Conservation (phyloP, 345 rosid species). For the Crucihimalaya himalaica region DNA sequence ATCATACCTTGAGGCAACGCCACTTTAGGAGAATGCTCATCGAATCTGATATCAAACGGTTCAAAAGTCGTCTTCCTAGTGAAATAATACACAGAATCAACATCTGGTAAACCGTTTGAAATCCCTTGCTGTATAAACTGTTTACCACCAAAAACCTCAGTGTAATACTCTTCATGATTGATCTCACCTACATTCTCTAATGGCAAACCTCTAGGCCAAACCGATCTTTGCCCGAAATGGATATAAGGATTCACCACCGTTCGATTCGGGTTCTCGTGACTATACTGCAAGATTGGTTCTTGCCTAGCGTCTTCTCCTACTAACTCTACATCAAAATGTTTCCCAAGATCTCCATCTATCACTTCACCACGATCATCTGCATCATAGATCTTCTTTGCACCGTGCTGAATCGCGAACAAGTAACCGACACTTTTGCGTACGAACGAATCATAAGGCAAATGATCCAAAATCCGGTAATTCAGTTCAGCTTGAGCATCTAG, state of each 20-base stretch:
- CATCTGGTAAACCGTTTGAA: slow-evolving; percentile 94
- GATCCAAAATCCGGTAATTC: slow-evolving; percentile 64
- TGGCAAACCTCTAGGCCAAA: slow-evolving; percentile 99
- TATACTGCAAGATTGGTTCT: slow-evolving; percentile 76
- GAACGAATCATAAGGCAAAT: slow-evolving; percentile 72
- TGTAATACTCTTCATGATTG: slow-evolving; percentile 81
- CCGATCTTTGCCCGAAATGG: slow-evolving; percentile 94
- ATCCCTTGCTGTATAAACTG: slow-evolving; percentile 95
- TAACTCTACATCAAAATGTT: slow-evolving; percentile 88
- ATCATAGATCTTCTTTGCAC: slow-evolving; percentile 89
- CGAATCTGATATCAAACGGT: slow-evolving; percentile 82
- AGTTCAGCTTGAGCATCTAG: slow-evolving; percentile 74
- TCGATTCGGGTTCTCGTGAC: slow-evolving; percentile 80
- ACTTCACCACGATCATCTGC: slow-evolving; percentile 91
- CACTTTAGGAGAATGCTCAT: slow-evolving; percentile 86
- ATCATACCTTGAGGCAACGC: slow-evolving; percentile 91
- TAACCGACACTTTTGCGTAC: slow-evolving; percentile 88
- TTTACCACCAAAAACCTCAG: slow-evolving; percentile 89
- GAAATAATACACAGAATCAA: slow-evolving; percentile 89
- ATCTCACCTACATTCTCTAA: slow-evolving; percentile 87
- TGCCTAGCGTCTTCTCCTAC: slow-evolving; percentile 87
- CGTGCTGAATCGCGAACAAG: slow-evolving; percentile 93
- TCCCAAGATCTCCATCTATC: slow-evolving; percentile 77
- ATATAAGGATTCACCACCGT: slow-evolving; percentile 85
- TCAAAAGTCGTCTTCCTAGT: slow-evolving; percentile 81